Evolutionary conservation across 305 asterid genomes (phyloP), one percentile per base, ranked within the genome.

Genomic region (Ruellia speciosa): DNA sequence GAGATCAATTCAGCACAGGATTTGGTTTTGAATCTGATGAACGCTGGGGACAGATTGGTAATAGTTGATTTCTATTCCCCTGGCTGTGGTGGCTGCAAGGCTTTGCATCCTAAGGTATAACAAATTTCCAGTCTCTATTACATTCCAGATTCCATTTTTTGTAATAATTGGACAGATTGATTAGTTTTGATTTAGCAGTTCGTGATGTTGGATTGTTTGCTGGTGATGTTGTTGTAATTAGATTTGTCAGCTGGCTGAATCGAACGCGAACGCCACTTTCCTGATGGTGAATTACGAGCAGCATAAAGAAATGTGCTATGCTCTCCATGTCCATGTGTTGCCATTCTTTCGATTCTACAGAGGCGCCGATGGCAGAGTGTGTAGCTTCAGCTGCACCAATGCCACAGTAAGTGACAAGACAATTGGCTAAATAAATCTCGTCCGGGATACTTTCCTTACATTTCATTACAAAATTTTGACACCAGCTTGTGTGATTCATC

Each of bases 361-460:
- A 52, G 97, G 97, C 14, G 82, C 94, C 11, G 76, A 79, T 41
- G 97, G 96, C 63, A 79, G 69, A 28, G 61, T 82, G 7, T 79
- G 94, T 63, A 89, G 93, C 80, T 87, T 89, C 66, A 89, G 97
- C 79, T 89, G 97, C 71, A 89, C 97, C 24, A 86, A 79, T 66
- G 94, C 97, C 54, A 89, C 96, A 0, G 97, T 89, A 66, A 65
- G 95, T 33, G 4, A 20, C 19, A 7, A 43, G 4, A 20, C 19
- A 7, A 43, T 12, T n/a, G 31, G 31, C n/a, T n/a, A n/a, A n/a
- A n/a, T n/a, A n/a, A n/a, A n/a, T n/a, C n/a, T n/a, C n/a, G n/a
- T n/a, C n/a, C n/a, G n/a, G n/a, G n/a, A n/a, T n/a, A n/a, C n/a
- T n/a, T n/a, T n/a, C n/a, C n/a, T 11, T 37, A 1, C 43, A 37